Evolutionary conservation across 805 yeast genomes (phyloP).

Genomic region (Metschnikowia picachoensis): DNA sequence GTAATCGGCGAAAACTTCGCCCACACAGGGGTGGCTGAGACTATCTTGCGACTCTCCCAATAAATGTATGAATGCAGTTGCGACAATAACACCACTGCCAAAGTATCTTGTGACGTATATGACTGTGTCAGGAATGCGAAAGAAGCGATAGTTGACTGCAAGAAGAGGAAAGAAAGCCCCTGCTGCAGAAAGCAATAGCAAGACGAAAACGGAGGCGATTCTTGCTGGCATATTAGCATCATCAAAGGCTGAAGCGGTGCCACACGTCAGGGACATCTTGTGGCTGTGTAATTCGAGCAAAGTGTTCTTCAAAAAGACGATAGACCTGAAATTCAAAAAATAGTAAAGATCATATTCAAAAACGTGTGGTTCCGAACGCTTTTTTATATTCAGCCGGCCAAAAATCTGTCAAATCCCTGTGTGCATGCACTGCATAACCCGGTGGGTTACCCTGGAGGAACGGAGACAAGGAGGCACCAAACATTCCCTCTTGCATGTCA

Average conservation of each 20-base stretch:
- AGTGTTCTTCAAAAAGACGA: no score
- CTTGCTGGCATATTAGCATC: constrained; percentile 26
- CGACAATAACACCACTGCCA: constrained; percentile 35
- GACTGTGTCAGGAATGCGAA: constrained; percentile 24
- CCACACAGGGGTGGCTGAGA: constrained; percentile 27
- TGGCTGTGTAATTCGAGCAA: no score
- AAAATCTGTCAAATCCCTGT: no score
- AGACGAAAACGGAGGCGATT: constrained; percentile 29
- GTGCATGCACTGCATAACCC: no score
- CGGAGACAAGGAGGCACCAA: no score
- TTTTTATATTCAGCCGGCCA: no score
- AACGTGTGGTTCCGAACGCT: no score
- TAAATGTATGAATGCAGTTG: constrained; percentile 35
- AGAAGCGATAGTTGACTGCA: constrained; percentile 18
- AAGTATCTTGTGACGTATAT: constrained; percentile 28
- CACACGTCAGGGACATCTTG: constrained; percentile 6
- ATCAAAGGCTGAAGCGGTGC: constrained; percentile 13
- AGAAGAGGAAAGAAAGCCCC: constrained; percentile 31
- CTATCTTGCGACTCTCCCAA: constrained; percentile 28
- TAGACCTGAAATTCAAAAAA: no score
- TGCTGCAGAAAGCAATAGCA: constrained; percentile 26
- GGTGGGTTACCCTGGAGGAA: no score
- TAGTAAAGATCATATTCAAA: no score
- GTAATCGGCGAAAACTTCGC: constrained; percentile 24
- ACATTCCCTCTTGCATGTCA: no score